Base-by-base conservation (phyloP, 2,329 filamentous ascomycete genomes). In the Fusarium chaquense region DNA sequence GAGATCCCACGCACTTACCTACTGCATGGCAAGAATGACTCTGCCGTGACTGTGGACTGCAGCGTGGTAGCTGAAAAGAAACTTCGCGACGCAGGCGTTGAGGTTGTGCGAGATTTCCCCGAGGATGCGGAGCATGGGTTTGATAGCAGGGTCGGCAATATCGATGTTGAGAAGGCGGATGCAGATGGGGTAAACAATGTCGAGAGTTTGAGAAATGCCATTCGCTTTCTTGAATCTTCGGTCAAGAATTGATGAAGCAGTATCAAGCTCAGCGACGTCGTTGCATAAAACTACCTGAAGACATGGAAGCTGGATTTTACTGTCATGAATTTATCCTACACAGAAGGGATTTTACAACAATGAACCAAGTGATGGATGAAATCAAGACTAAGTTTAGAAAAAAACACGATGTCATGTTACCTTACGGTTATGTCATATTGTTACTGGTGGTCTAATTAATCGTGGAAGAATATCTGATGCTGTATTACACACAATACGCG, bases 111-210 rank as follows among this genome's bases (percentile, higher is more conserved):
- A 1, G 70, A 74, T 16, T 74, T 71, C 4, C 72, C 72, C 0
- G 60, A 67, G 3, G 51, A 71, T 44, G 72, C 59, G 2, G 72
- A 74, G 11, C 72, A 74, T 43, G 72, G 72, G 0, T 74, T 74
- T 6, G 72, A 74, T n/a, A 18, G 8, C 1, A 43, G 53, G 13
- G 13, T 47, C 1, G 72, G 72, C 0, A 54, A 71, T 3, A 22
- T 71, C 2, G 55, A 73, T 26, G 56, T 74, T 8, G 72, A 74
- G 13, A 63, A 45, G 5, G 16, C 20, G 2, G 47, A 59, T 6
- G 62, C 57, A 6, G 62, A 73, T 22, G 16, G 11, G 0, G 22
- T 67, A 6, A 6, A 24, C 0, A 62, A 45, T 3, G 12, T 65
- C 5, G 41, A 58, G 28, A 70, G 50, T 32, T 4, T 74, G n/a